phyloP scores from a whole-genome alignment of 106 monocot genomes.

The Platanthera zijinensis region DNA sequence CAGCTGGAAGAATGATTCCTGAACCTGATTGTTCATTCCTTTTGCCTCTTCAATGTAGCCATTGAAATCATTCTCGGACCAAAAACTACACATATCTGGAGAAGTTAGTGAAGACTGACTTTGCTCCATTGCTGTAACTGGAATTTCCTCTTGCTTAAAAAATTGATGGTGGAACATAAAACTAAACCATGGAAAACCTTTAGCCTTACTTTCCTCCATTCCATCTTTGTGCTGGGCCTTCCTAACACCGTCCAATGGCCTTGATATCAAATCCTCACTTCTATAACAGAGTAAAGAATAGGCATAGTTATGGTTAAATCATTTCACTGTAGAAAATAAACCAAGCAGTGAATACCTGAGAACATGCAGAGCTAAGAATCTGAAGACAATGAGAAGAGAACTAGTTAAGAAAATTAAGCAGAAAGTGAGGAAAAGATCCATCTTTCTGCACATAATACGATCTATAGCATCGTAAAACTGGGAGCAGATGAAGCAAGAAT shows the following conservation, averaged over 20 bases:
- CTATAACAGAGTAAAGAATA: conserved; percentile 10
- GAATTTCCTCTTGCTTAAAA: conserved; percentile 1
- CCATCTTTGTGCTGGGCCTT: not conserved
- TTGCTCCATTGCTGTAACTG: not conserved
- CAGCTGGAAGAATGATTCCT: conserved; percentile 12
- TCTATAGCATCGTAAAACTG: not conserved
- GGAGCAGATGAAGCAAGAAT: not conserved
- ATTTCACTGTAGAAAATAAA: not conserved
- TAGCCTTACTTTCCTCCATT: not conserved
- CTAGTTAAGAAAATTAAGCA: conserved; percentile 20
- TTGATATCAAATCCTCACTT: conserved; percentile 3
- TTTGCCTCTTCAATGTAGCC: conserved; percentile 30
- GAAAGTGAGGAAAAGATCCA: conserved; percentile 20
- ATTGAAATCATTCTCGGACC: conserved; percentile 29
- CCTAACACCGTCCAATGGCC: not conserved
- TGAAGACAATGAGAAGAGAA: conserved; percentile 11
- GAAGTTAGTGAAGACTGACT: conserved; percentile 2
- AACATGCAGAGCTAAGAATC: conserved; percentile 13
- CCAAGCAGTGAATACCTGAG: conserved; percentile 21
- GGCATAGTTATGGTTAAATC: not conserved
- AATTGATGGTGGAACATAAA: conserved; percentile 53
- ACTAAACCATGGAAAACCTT: conserved; percentile 16
- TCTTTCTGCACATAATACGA: conserved; percentile 1
- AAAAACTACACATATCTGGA: conserved; percentile 26
- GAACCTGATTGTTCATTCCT: conserved; percentile 17